These are phyloP conservation scores for Diaporthe citri DNA, from an alignment of 2,329 filamentous ascomycete genomes.

Conservation along the genomic window DNA sequence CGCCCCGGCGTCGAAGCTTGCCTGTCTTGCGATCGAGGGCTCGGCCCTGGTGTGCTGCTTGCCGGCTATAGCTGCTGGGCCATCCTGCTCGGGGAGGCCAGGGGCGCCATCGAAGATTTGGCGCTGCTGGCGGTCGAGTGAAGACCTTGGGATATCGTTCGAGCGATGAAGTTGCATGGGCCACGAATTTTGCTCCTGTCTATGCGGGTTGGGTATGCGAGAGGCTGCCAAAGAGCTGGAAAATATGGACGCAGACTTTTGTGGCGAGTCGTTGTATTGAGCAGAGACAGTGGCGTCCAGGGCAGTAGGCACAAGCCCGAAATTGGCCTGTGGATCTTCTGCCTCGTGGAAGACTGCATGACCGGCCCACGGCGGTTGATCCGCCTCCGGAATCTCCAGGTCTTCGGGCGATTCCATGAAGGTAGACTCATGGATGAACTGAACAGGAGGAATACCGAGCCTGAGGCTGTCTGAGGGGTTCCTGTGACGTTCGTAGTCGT, in stretches of 20 bases:
- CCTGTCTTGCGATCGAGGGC: background rate
- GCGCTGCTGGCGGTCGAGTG: background rate
- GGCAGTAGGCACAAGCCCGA: background rate
- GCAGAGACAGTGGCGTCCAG: background rate
- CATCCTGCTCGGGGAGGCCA: background rate
- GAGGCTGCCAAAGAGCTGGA: background rate
- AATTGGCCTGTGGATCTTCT: background rate
- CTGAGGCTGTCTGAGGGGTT: background rate
- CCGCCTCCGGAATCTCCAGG: background rate
- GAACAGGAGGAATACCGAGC: background rate
- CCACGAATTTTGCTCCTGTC: background rate
- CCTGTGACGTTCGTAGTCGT: background rate
- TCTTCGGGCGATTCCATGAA: constrained; percentile 12
- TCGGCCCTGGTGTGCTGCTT: background rate
- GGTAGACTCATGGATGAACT: background rate
- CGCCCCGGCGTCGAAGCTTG: background rate
- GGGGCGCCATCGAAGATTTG: background rate
- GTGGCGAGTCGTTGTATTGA: background rate
- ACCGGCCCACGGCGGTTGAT: background rate
- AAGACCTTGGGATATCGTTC: background rate
- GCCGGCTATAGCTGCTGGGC: background rate
- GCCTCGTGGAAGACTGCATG: background rate
- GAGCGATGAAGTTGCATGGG: too few relatives aligned
- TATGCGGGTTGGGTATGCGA: background rate
- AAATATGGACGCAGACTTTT: background rate